Conservation (phyloP, 2,329 filamentous ascomycete species). For the Colletotrichum sublineola region DNA sequence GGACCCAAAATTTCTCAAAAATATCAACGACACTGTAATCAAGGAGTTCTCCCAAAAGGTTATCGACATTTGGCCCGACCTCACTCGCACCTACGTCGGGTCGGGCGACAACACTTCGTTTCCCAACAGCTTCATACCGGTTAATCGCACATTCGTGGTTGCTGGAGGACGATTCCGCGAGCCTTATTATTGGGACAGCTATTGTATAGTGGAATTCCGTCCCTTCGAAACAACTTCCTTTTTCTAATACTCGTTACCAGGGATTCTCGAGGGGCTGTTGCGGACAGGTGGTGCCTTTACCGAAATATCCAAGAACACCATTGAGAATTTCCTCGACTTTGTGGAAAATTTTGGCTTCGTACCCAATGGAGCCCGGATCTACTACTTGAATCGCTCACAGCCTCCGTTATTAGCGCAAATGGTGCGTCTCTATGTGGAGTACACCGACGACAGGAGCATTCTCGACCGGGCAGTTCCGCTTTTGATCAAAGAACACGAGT, state of each 20-base stretch:
- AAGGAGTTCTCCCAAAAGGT: constrained; percentile 73
- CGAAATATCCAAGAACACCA: constrained; percentile 74
- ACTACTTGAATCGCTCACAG: constrained; percentile 78
- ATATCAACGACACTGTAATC: constrained; percentile 69
- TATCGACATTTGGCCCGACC: constrained; percentile 77
- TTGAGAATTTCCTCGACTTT: constrained; percentile 78
- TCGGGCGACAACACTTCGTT: constrained; percentile 65
- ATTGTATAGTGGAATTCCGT: constrained; percentile 46
- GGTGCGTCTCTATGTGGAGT: constrained; percentile 73
- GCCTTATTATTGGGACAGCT: constrained; percentile 80
- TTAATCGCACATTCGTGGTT: constrained; percentile 78
- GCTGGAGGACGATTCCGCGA: constrained; percentile 79
- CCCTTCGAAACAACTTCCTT: neutral
- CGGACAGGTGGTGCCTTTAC: constrained; percentile 74
- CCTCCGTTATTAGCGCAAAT: constrained; percentile 76
- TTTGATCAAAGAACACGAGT: constrained; percentile 73
- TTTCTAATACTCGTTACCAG: constrained; percentile 51
- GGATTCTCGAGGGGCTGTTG: constrained; percentile 74
- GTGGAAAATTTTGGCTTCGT: constrained; percentile 75
- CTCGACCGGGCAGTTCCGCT: constrained; percentile 72
- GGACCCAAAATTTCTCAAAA: constrained; percentile 69
- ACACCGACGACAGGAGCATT: constrained; percentile 73
- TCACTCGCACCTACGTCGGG: constrained; percentile 71
- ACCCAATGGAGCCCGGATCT: constrained; percentile 75
- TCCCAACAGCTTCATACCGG: constrained; percentile 74